Conservation (phyloP, 23 red algal genomes). For the Agarophyton chilense region DNA sequence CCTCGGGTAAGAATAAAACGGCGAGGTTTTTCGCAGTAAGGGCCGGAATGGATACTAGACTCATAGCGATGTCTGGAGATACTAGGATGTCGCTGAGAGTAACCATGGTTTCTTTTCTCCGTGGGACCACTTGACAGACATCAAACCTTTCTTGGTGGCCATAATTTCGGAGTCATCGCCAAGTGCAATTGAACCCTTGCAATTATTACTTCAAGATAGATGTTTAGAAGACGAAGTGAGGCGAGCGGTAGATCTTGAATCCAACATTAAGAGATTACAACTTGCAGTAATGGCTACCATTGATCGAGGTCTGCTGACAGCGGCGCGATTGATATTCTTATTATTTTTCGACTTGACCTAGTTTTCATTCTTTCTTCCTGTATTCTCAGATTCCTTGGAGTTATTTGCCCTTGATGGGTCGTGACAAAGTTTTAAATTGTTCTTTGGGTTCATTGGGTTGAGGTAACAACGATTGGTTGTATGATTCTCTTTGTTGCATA, state of each 20-base stretch:
- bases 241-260: background rate
- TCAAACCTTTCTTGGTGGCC: background rate
- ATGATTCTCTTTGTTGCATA: background rate
- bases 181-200: background rate
- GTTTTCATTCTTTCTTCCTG: background rate
- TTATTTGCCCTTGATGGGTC: background rate
- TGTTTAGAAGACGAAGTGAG: background rate
- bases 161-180: slow-evolving; percentile 3
- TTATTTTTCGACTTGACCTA: background rate
- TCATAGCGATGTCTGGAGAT: background rate
- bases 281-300: background rate
- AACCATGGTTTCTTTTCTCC: background rate
- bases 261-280: background rate
- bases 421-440: background rate
- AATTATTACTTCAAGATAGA: background rate
- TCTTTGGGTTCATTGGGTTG: background rate
- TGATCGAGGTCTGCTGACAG: background rate
- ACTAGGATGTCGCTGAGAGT: background rate
- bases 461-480: background rate
- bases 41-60: background rate
- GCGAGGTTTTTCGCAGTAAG: background rate
- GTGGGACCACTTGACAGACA: background rate
- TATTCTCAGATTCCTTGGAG: background rate
- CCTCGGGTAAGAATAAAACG: background rate
- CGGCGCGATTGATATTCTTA: background rate